Conservation (phyloP, 1,284 basidiomycete species). For the Amylostereum areolatum region DNA sequence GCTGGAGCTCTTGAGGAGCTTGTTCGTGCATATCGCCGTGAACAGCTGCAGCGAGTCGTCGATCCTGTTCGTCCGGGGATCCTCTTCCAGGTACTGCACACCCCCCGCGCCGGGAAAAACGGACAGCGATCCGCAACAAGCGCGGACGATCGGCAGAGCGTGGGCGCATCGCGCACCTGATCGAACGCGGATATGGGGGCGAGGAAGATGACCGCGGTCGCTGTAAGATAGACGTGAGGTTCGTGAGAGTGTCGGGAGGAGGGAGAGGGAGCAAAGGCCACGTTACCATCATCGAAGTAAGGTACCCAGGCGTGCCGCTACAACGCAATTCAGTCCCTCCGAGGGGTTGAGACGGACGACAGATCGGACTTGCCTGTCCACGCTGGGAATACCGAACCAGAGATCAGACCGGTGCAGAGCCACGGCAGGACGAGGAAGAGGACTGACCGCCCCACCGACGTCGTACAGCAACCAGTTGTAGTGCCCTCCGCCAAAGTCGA, state of each 20-base stretch:
- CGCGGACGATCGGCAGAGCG: slow-evolving; percentile 2
- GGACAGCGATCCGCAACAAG: not conserved
- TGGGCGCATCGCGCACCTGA: slow-evolving; percentile 42
- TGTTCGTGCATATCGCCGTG: slow-evolving; percentile 66
- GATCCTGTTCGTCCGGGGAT: slow-evolving; percentile 68
- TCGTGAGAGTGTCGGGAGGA: slow-evolving; percentile 1
- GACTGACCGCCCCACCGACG: slow-evolving; percentile 70
- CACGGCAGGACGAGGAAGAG: not conserved
- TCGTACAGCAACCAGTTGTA: slow-evolving; percentile 76
- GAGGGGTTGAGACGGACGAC: not conserved
- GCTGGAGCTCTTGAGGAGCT: slow-evolving; percentile 63
- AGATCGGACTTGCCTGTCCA: slow-evolving; percentile 39
- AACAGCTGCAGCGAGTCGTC: slow-evolving; percentile 77
- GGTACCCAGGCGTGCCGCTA: slow-evolving; percentile 76
- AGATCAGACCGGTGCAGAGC: not conserved
- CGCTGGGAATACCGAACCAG: slow-evolving; percentile 28
- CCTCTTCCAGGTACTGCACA: slow-evolving; percentile 78
- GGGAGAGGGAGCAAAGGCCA: slow-evolving; percentile 12
- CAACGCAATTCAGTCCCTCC: slow-evolving; percentile 5
- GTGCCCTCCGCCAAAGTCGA: slow-evolving; percentile 51
- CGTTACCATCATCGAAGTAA: slow-evolving; percentile 75
- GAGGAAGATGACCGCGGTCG: slow-evolving; percentile 69
- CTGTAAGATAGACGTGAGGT: slow-evolving; percentile 25
- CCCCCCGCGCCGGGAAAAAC: slow-evolving; percentile 1
- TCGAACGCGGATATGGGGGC: slow-evolving; percentile 81